Evolutionary conservation across 2,329 filamentous ascomycete genomes (phyloP).

Genomic region (Arachnomyces sp.): DNA sequence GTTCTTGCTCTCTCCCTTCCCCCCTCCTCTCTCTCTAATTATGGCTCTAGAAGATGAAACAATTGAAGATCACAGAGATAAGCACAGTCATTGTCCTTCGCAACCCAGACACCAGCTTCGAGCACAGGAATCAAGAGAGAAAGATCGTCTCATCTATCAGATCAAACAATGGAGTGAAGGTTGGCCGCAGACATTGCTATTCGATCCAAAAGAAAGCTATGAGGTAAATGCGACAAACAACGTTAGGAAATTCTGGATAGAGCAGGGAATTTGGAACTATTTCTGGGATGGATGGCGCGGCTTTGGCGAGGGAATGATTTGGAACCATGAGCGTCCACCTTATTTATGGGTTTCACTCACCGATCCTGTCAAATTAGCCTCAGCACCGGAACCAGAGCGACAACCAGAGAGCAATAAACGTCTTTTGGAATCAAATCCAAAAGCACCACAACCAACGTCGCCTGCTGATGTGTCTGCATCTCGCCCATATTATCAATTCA

Average conservation of each 20-base stretch:
- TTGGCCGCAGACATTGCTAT: too few species aligned
- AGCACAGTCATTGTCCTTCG: too few species aligned
- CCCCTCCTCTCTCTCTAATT: too few species aligned
- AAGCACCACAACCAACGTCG: slow-evolving; percentile 6
- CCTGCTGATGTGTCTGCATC: slow-evolving; percentile 14
- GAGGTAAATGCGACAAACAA: slow-evolving; percentile 9
- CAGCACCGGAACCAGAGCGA: slow-evolving; percentile 5
- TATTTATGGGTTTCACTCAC: slow-evolving; percentile 6
- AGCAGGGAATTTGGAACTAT: slow-evolving; percentile 20
- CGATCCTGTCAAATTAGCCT: too few species aligned
- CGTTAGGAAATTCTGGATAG: slow-evolving; percentile 19
- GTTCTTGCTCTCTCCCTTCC: too few species aligned
- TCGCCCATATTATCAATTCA: slow-evolving; percentile 22
- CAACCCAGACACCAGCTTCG: slow-evolving; percentile 2
- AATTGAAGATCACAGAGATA: too few species aligned
- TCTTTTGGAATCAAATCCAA: too few species aligned
- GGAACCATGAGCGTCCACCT: slow-evolving; percentile 13
- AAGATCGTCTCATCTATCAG: too few species aligned
- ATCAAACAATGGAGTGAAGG: too few species aligned
- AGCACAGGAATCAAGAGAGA: slow-evolving; percentile 1
- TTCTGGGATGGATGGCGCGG: slow-evolving; percentile 6
- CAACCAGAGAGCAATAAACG: slow-evolving; percentile 13
- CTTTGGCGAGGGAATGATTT: slow-evolving; percentile 6
- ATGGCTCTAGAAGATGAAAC: too few species aligned
- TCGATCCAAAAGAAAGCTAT: neutral